Percentiles rank a stretch among this genome's conserved stretches.
These are phyloP conservation scores for Aureobasidium pullulans DNA, from an alignment of 2,329 filamentous ascomycete genomes.

Conservation along the genomic window DNA sequence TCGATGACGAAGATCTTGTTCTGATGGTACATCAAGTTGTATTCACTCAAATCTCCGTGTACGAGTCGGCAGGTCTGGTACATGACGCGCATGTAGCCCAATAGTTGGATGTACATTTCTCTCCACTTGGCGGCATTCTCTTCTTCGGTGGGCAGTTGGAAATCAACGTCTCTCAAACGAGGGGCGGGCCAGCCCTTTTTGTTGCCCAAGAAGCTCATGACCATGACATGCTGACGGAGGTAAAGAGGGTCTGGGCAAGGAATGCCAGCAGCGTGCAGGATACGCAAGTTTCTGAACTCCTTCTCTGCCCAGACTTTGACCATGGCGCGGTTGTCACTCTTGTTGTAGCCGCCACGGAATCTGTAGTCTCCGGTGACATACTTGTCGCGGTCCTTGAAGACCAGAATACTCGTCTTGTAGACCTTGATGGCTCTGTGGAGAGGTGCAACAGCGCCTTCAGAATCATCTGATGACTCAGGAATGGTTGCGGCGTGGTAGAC, in stretches of 20 bases:
- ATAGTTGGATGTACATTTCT: constrained; percentile 69
- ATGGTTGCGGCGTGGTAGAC: constrained; percentile 82
- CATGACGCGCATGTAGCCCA: constrained; percentile 84
- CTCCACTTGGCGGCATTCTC: constrained; percentile 63
- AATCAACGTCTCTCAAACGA: constrained; percentile 75
- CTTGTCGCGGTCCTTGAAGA: constrained; percentile 95
- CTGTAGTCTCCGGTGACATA: constrained; percentile 93
- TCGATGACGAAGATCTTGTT: constrained; percentile 86
- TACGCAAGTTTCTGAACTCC: constrained; percentile 86
- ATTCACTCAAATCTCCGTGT: constrained; percentile 95
- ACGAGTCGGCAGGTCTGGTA: constrained; percentile 89
- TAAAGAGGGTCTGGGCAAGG: constrained; percentile 84
- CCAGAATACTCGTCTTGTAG: constrained; percentile 95
- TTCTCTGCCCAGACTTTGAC: constrained; percentile 99
- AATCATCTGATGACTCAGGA: constrained; percentile 46
- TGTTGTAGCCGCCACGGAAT: constrained; percentile 86
- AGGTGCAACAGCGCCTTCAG: constrained; percentile 36
- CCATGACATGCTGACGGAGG: constrained; percentile 86
- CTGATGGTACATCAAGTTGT: constrained; percentile 89
- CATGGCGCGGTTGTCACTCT: constrained; percentile 92
- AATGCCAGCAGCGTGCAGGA: constrained; percentile 77
- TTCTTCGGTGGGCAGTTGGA: constrained; percentile 49
- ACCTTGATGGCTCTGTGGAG: constrained; percentile 89
- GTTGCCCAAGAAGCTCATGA: constrained; percentile 90
- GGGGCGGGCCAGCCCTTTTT: constrained; percentile 82